Base-by-base conservation (phyloP, 306 rosid species). In the Arachis hypogaea region DNA sequence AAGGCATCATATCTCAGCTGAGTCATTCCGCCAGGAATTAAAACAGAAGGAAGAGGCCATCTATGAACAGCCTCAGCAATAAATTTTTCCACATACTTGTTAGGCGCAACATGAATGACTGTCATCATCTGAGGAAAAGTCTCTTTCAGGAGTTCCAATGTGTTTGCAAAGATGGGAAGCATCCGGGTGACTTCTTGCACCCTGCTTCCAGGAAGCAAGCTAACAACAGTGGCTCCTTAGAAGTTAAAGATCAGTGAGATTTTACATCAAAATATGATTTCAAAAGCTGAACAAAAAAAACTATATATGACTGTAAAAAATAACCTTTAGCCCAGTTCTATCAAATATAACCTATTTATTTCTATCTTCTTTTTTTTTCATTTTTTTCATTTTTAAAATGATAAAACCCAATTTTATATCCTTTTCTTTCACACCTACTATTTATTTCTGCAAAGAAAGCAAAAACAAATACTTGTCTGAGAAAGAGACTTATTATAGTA, bases 151-250 rank as follows among this genome's bases (percentile, higher is more conserved):
- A 87, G 75, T 75, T 71, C 86, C 85, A 91, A 29, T 4, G 97
- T 69, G 43, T 82, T 81, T 72, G 85, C 67, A 11, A 81, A 94
- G 81, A 94, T 82, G 45, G 95, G 83, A 72, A 88, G 86, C 97
- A 94, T 91, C 83, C 88, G 87, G 18, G 79, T 82, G 80, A 91
- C 95, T 82, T 94, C 98, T 81, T 91, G 97, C 63, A 86, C 74
- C 85, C 98, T 91, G 83, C 97, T 94, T 84, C 97, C 98, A 71
- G 98, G 98, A 89, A 91, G 97, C 88, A 94, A 79, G 81, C 92
- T 91, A 69, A 94, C 79, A 72, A 88, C 79, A 57, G 88, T 85
- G 56, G 95, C 88, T 69, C 90, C 98, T 93, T 80, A 63, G 59
- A 82, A 84, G 66, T 58, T 82, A 18, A 62, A 77, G 74, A 65